A percentile compares a stretch with the other conserved stretches of the same genome.
Conservation (phyloP, 2,329 filamentous ascomycete species). For the Arachnopeziza araneosa region DNA sequence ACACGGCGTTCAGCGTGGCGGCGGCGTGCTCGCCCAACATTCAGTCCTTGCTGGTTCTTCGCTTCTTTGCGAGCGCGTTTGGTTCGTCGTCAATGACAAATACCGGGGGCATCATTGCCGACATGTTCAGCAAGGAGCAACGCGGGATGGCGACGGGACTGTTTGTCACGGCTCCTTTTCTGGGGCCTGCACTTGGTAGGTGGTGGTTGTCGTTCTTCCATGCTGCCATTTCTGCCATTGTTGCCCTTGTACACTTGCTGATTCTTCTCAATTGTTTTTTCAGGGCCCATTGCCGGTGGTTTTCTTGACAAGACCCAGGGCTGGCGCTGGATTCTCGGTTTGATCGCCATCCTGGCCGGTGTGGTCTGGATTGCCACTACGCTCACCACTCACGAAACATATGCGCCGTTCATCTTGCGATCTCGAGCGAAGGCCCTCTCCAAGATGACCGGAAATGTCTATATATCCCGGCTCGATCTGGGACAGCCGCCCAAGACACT, state of each 20-base stretch:
- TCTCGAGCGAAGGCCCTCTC: constrained; percentile 61
- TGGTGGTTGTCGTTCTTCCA: constrained; percentile 3
- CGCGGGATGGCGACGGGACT: constrained; percentile 52
- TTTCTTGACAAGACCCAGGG: constrained; percentile 50
- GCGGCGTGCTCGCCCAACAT: constrained; percentile 45
- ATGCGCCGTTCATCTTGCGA: constrained; percentile 61
- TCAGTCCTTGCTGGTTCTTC: constrained; percentile 48
- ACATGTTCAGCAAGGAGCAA: constrained; percentile 48
- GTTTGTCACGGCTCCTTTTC: constrained; percentile 60
- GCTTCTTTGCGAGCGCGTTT: constrained; percentile 54
- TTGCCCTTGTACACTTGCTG: constrained; percentile 55
- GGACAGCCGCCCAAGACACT: not conserved
- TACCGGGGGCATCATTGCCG: constrained; percentile 55
- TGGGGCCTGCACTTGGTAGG: constrained; percentile 52
- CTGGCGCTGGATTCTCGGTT: constrained; percentile 70
- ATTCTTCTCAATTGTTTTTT: constrained; percentile 50
- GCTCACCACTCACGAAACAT: constrained; percentile 52
- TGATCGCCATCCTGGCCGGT: constrained; percentile 62
- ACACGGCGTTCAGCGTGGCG: constrained; percentile 41
- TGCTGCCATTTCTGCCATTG: constrained; percentile 42
- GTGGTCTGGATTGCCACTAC: constrained; percentile 52
- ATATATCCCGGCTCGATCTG: constrained; percentile 40
- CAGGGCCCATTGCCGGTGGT: constrained; percentile 57
- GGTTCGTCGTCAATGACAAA: constrained; percentile 51
- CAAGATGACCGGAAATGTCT: constrained; percentile 47